Evolutionary conservation across 2,329 filamentous ascomycete genomes (phyloP), one percentile per base, ranked within the genome.

Genomic region (Boeremia exigua): DNA sequence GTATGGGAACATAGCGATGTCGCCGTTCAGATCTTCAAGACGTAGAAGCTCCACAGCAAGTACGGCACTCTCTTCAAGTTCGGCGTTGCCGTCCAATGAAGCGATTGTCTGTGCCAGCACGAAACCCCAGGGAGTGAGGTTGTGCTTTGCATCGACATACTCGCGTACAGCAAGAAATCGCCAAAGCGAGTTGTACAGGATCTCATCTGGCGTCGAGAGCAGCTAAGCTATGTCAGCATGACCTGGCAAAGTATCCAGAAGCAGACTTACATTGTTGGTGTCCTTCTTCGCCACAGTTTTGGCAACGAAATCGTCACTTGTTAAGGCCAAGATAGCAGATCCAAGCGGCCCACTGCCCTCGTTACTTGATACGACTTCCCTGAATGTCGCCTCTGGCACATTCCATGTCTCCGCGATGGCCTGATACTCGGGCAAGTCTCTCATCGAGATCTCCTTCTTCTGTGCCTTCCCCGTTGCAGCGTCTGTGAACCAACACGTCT

Each of bases 91-190:
- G 85, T 83, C 86, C 79, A 93, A 77, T 8, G 82, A 79, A 53
- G 87, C 80, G 25, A 96, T 78, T 3, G 90, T 88, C 28, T 85
- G 84, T 28, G 87, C 86, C 34, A 98, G 81, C 17, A 91, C 91
- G 66, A 88, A 86, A 14, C 71, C 95, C 92, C 92, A 96, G 8
- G 81, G 77, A 8, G 93, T 96, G 58, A 97, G 82, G 56, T 88
- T 85, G 75, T 98, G 94, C 56, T 85, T 83, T 46, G 87, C 82
- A 64, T 95, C 86, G 42, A 96, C 82, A 68, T 97, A 99, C 23
- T 89, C 92, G 56, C 93, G 87, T 44, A 98, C 82, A 70, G 96
- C 91, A 19, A 99, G 82, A 76, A 97, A 95, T 51, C 92, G 86
- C 89, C 92, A 97, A 55, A 94, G 83, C 6, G 88, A 86, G 66